Base-by-base conservation (phyloP, 164 flowering plant genomes). In the Macadamia tetraphylla region DNA sequence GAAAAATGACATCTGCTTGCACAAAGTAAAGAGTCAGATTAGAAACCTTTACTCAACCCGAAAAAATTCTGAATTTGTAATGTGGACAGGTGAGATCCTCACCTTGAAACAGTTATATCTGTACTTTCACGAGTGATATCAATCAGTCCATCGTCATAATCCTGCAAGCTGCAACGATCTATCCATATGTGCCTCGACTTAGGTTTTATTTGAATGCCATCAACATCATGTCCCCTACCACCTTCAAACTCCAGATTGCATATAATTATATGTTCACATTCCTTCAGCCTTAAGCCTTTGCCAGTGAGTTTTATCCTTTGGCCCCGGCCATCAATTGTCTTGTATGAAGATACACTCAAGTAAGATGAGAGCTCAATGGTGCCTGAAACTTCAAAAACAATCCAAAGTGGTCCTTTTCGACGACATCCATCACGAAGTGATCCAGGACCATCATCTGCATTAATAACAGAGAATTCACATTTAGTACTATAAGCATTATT, bases 291-390 rank as follows among this genome's bases (percentile, higher is more conserved):
- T 70, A 92, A 71, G 15, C 98, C 98, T 59, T 87, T 86, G 2
- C 92, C 94, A 1, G 87, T 81, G 48, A 92, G 72, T 67, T 85
- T 92, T n/a, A 92, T 73, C 79, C 87, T 84, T 40, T 90, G 90
- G 55, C 97, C 96, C 14, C 97, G 93, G 6, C 97, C 97, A 77
- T 91, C 97, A 35, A 91, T 81, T 15, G 95, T 91, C 74, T 89
- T 91, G 64, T 86, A 79, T 15, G 97, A 91, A 0, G 94, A 89
- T 6, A 91, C 92, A 62, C 18, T 81, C 73, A 91, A 62, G 79
- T 78, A 82, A 12, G 97, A 89, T 0, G 78, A 69, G 3, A 91
- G 90, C 4, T 82, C 66, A 71, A 91, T 89, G 48, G 79, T 82
- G 58, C 97, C 97, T 12, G 95, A 89, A 42, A 91, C 82, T 60